Evolutionary conservation across 2,329 filamentous ascomycete genomes (phyloP), one percentile per base, ranked within the genome.

Genomic region (Fusarium sp.): DNA sequence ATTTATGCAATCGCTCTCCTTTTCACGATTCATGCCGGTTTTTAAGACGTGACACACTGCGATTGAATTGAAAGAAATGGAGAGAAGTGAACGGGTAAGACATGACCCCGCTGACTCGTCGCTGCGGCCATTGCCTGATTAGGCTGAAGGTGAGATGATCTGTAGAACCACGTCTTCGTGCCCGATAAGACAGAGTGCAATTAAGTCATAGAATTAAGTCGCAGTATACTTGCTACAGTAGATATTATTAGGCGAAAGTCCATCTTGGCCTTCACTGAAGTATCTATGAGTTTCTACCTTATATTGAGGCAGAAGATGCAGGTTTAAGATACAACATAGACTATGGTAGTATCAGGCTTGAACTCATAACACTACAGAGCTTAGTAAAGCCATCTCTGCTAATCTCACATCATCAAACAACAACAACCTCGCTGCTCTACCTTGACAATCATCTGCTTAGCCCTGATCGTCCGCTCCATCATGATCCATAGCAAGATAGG

Each of bases 1-100:
- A 11, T 17, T 8, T 8, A 9, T 32, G 14, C 10, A 24, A 24
- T 3, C 0, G 3, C 3, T 14, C 3, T 14, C 22, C 6, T 22
- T 15, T 30, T 30, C 45, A 13, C 13, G 20, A 9, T 11, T 28
- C 45, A 48, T 48, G 5, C 9, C 13, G 26, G 32, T 2, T 35
- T 35, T 15, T 8, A 35, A 12, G 5, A 14, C 6, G 28, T 3
- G 28, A 32, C 13, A 14, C 13, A 35, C 13, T 15, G 32, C 6
- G 7, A 8, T 35, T 15, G 32, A 8, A 15, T 35, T 15, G 13
- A 35, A 35, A 0, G 32, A 35, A 12, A 15, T 41, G 20, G 20
- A 22, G 20, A 22, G 26, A 47, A 35, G 15, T 51, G 48, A 8
- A 24, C 17, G 3, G 22, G 8, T 6, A 8, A 17, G n/a, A n/a